Base-by-base conservation (phyloP, 345 rosid genomes). In the Cardamine chenopodiifolia region DNA sequence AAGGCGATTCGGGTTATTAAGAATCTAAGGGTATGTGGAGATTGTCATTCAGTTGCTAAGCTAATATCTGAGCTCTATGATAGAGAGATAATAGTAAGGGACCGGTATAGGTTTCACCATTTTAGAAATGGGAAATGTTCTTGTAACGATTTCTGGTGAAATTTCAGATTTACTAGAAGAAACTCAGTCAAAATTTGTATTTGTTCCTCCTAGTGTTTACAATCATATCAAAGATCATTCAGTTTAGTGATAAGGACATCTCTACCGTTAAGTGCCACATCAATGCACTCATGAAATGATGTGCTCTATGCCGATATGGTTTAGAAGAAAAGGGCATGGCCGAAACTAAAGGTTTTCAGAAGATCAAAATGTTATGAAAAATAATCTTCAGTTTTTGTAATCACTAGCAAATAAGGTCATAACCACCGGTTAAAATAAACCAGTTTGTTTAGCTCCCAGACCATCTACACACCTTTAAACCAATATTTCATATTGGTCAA, bases 81-180 rank as follows among this genome's bases (percentile, higher is more conserved):
- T 18, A 81, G 86, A 69, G 89, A 89, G 71, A 86, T 89, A 8
- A 32, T 86, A 62, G 78, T 89, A 56, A 79, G 92, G 57, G 90
- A 89, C 40, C 55, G 91, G 40, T 87, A 84, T 68, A 59, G 91
- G 29, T 89, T 87, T 78, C 95, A 89, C 68, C 90, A 83, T 80
- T 89, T 89, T 62, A 85, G 82, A 40, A 68, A 71, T 28, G 92
- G 95, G 7, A 64, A 83, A 19, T 87, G 95, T 75, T 89, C 92
- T 4, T 89, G 95, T 75, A 84, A 71, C 60, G 95, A 86, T 78
- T 89, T 83, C 62, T 87, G 90, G 92, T 89, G 78, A 87, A 47
- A 34, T 25, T 6, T 61, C 22, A 14, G 6, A 60, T 13, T 17
- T 23, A 35, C 11, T 17, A 32, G 18, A 71, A 47, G 65, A 59